Conservation (phyloP, 352 stramenopile species). For the Phytophthora meadii region DNA sequence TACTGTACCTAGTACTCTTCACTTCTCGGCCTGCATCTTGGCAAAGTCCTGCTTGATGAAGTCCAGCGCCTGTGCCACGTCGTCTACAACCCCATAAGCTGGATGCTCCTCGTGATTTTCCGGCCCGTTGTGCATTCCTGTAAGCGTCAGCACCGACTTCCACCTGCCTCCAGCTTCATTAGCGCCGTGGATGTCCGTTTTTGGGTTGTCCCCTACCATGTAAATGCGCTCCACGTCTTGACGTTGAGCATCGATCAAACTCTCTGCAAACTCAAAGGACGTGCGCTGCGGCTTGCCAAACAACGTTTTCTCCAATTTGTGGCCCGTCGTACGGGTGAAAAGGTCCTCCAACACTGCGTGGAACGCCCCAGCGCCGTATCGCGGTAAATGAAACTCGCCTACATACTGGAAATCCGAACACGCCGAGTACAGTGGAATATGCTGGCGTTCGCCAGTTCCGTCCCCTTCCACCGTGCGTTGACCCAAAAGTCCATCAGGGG, state of each 20-base stretch:
- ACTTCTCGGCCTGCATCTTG: no score
- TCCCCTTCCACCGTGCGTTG: constrained; percentile 38
- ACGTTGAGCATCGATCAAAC: constrained; percentile 77
- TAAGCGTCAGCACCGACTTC: constrained; percentile 87
- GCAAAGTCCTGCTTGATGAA: constrained; percentile 33
- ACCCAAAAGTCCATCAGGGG: constrained; percentile 59
- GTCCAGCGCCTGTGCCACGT: constrained; percentile 68
- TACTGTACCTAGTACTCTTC: no score
- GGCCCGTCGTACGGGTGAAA: constrained; percentile 83
- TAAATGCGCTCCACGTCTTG: constrained; percentile 76
- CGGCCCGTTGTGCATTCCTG: constrained; percentile 79
- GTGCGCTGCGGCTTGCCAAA: constrained; percentile 84
- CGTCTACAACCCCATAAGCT: constrained; percentile 76
- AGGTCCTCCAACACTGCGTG: constrained; percentile 81
- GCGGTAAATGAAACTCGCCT: constrained; percentile 82
- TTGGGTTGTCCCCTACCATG: constrained; percentile 89
- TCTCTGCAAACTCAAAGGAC: constrained; percentile 82
- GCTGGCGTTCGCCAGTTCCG: constrained; percentile 50
- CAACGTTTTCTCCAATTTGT: constrained; percentile 72
- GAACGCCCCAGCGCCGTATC: constrained; percentile 84
- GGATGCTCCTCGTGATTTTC: constrained; percentile 70
- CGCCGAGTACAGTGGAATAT: constrained; percentile 83
- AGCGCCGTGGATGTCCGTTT: constrained; percentile 83
- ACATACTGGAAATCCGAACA: constrained; percentile 92
- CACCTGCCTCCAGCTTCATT: constrained; percentile 77